Evolutionary conservation across 2,329 filamentous ascomycete species (phyloP).

Genomic region (Cytospora leucostoma): DNA sequence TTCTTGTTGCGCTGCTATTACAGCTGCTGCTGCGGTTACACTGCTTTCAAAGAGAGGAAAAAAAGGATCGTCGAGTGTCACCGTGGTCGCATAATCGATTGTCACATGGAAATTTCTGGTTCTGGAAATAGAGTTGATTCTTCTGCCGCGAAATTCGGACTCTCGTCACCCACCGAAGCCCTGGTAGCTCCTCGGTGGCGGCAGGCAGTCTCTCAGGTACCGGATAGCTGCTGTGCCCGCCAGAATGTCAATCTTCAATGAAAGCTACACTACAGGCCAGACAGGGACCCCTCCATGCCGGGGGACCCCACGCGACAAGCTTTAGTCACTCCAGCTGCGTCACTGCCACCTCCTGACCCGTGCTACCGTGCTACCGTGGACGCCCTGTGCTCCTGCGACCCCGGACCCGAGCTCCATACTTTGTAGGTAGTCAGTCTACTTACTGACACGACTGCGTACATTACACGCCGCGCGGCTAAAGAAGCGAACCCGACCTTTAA

Average conservation of each 20-base stretch:
- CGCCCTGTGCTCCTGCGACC: slow-evolving; percentile 6
- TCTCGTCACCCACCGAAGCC: slow-evolving; percentile 14
- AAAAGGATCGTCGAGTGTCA: slow-evolving; percentile 3
- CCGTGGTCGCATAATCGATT: slow-evolving; percentile 12
- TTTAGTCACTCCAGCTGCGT: slow-evolving; percentile 24
- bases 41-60: background rate
- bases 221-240: background rate
- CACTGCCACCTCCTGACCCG: slow-evolving; percentile 32
- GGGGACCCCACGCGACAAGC: slow-evolving; percentile 15
- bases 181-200: background rate
- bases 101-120: slow-evolving; percentile 16
- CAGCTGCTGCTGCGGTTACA: background rate
- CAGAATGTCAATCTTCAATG: background rate
- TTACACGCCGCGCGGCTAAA: slow-evolving; percentile 6
- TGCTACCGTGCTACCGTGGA: too few species aligned
- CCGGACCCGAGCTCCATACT: background rate
- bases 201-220: slow-evolving; percentile 3
- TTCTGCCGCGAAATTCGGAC: background rate
- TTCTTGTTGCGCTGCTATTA: background rate
- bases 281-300: slow-evolving; percentile 7
- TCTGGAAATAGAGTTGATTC: background rate
- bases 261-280: too few species aligned
- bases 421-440: background rate
- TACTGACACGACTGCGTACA: slow-evolving; percentile 5
- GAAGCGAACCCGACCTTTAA: background rate